Evolutionary conservation across 129 eudicot genomes (phyloP), one percentile per base, ranked within the genome.

Genomic region (Glebionis coronaria): DNA sequence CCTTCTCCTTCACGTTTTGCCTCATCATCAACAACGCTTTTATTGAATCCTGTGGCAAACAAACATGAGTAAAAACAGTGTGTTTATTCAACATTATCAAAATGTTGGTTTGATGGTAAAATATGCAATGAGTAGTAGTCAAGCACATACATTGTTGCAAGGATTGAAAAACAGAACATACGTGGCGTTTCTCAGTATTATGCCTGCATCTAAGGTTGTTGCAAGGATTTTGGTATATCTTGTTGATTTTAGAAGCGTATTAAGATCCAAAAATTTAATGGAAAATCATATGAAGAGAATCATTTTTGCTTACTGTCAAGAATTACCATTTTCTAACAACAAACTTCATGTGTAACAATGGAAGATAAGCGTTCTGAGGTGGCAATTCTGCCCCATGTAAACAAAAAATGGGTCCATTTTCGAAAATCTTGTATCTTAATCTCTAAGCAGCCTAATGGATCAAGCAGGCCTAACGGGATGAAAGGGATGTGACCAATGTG

Each of bases 11-110:
- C 56, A 78, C 70, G 53, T 72, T 77, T 65, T 76, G 85, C 75
- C 96, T 88, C 87, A 88, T 79, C n/a, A 13, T 67, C 66, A 82
- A 79, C 75, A 92, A 75, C 67, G 96, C 91, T 21, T 82, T 85
- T 75, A 85, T 12, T 0, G 88, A 78, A 56, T 92, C 98, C 98
- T 92, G 82, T 46, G 63, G 50, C 55, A 78, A 54, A 47, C 14
- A 76, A 35, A 15, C 14, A 54, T 46, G 46, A 53, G 20, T 53
- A 49, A 72, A 38, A 35, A 42, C 15, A 19, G 16, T 13, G 16
- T 29, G 9, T 7, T 35, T 35, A 35, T 35, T 35, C 42, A 2
- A 35, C 6, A 35, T 35, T 35, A 35, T 35, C 6, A 35, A 35
- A 35, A 35, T 8, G 42, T 35, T 35, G 9, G 2, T 35, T 35